Evolutionary conservation across 2,329 filamentous ascomycete species (phyloP).

Genomic region (Ophiostoma pallidulum): DNA sequence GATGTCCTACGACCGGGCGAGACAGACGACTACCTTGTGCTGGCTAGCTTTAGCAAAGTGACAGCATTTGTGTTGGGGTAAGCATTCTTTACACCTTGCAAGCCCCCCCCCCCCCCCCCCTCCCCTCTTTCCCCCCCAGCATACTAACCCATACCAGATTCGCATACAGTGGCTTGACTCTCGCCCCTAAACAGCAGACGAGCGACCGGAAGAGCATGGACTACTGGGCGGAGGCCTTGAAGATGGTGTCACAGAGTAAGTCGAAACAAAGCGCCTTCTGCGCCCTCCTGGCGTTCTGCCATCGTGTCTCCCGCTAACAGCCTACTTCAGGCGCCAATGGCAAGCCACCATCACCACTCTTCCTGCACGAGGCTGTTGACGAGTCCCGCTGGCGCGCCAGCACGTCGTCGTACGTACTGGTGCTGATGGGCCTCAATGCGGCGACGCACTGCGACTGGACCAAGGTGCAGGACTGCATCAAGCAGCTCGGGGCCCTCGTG

Average conservation of each 20-base stretch:
- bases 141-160: constrained; percentile 30
- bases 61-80: constrained; percentile 49
- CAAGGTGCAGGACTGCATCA: constrained; percentile 48
- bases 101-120: no score
- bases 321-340: constrained; percentile 18
- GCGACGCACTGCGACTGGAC: constrained; percentile 64
- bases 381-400: constrained; percentile 56
- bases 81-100: constrained; percentile 19
- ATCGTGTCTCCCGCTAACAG: neutral
- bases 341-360: constrained; percentile 29
- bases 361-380: constrained; percentile 47
- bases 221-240: constrained; percentile 32
- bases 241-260: constrained; percentile 27
- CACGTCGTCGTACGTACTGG: constrained; percentile 58
- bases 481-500: constrained; percentile 39
- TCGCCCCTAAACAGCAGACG: constrained; percentile 27
- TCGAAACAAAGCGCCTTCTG: constrained; percentile 1
- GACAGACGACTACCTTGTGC: constrained; percentile 45
- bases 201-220: constrained; percentile 28
- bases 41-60: constrained; percentile 52
- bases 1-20: constrained; percentile 43
- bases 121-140: no score
- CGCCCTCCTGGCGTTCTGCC: neutral
- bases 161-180: constrained; percentile 44
- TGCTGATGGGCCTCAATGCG: constrained; percentile 61